These are phyloP conservation scores for Penicillium sp. DNA, from an alignment of 2,329 filamentous ascomycete species.

Conservation along the genomic window DNA sequence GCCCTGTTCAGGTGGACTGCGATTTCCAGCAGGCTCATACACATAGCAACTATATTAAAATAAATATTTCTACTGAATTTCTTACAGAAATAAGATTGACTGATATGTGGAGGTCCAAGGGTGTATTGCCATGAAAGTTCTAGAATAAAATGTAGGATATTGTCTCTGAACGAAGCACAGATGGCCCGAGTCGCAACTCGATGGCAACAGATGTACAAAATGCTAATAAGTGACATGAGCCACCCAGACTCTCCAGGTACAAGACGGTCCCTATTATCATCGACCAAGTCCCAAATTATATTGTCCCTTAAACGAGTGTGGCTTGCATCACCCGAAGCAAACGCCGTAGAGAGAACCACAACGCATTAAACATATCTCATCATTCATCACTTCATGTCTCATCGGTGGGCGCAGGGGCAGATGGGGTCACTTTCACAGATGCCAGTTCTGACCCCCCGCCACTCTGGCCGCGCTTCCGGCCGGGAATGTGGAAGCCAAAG, in stretches of 20 bases:
- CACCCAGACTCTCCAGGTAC: neutral
- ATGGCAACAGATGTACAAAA: slow-evolving; percentile 14
- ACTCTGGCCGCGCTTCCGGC: slow-evolving; percentile 69
- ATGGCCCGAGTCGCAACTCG: slow-evolving; percentile 1
- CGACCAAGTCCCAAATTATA: neutral
- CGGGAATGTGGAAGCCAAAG: slow-evolving; percentile 65
- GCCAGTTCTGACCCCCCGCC: slow-evolving; percentile 71
- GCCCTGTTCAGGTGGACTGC: neutral
- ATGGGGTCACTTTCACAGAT: slow-evolving; percentile 51
- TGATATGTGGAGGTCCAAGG: neutral
- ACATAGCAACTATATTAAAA: neutral
- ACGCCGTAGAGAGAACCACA: slow-evolving; percentile 6
- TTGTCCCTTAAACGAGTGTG: neutral
- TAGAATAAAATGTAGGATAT: neutral
- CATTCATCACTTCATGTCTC: slow-evolving; percentile 22
- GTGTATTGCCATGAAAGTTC: neutral
- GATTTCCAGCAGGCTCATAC: neutral
- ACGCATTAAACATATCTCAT: slow-evolving; percentile 9
- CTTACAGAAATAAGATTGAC: neutral
- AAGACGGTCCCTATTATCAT: neutral
- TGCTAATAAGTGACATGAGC: neutral
- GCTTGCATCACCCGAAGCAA: slow-evolving; percentile 1
- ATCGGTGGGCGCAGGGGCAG: slow-evolving; percentile 10
- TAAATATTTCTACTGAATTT: neutral
- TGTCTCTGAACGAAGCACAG: neutral